phyloP scores from a whole-genome alignment of 1,284 basidiomycete species.

The Malassezia sp. region DNA sequence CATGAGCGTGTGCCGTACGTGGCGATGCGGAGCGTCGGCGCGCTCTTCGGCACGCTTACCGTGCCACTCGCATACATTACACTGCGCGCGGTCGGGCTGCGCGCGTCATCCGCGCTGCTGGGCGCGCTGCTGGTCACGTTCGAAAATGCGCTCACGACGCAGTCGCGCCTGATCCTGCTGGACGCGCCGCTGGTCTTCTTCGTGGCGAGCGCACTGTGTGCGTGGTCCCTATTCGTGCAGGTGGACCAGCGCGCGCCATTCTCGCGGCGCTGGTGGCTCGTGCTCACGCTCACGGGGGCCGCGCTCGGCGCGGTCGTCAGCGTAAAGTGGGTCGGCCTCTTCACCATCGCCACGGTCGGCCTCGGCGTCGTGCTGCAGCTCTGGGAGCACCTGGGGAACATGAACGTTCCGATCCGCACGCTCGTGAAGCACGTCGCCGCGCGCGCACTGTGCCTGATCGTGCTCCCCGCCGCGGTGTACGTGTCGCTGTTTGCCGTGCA shows the following conservation, averaged over 20 bases:
- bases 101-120: constrained; percentile 70
- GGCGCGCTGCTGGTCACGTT: constrained; percentile 84
- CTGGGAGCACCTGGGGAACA: constrained; percentile 80
- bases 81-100: constrained; percentile 76
- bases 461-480: constrained; percentile 74
- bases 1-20: constrained; percentile 68
- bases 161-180: constrained; percentile 90
- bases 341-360: constrained; percentile 93
- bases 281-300: constrained; percentile 76
- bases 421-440: constrained; percentile 78
- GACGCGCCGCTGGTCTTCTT: constrained; percentile 97
- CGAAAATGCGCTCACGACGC: constrained; percentile 89
- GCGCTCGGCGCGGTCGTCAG: constrained; percentile 80
- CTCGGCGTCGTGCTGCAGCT: constrained; percentile 72
- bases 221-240: constrained; percentile 82
- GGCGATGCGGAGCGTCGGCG: constrained; percentile 86
- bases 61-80: constrained; percentile 88
- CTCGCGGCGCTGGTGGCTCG: constrained; percentile 77
- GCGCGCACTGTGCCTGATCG: constrained; percentile 75
- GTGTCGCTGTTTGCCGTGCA: constrained; percentile 92
- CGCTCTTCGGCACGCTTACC: constrained; percentile 74
- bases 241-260: constrained; percentile 67
- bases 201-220: constrained; percentile 74
- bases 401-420: constrained; percentile 62
- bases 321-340: constrained; percentile 97